Base-by-base conservation (phyloP, 208 protist species). In the Crithidia mellificae region DNA sequence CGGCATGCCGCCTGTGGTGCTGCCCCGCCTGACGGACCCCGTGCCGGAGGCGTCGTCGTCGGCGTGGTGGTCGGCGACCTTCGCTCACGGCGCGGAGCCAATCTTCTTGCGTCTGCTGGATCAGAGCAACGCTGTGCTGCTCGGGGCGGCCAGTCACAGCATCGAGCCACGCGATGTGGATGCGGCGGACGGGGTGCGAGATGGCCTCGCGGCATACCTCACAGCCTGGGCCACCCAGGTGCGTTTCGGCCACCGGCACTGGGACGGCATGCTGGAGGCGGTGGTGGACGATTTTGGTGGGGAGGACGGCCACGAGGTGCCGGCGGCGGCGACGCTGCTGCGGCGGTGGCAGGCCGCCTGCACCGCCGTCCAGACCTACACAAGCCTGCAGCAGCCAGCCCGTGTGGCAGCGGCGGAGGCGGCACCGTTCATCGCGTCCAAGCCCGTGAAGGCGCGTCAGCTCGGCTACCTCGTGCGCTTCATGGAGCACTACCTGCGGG, bases 401-500 rank as follows among this genome's bases (percentile, higher is more conserved):
- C 47, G 51, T n/a, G 20, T 17, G 1, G 79, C 73, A 11, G 63
- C 47, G n/a, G 69, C 57, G 0, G 61, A 63, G 51, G 59, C 49
- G 19, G 11, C 41, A 2, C 79, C 79, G 12, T 84, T 84, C 19
- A 44, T 86, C 19, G 71, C 67, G 22, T 46, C 63, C 9, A 67
- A 55, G 0, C 63, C 55, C 8, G 34, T 29, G 52, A 53, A 43
- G 52, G 58, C 50, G 17, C 61, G 50, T 15, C 68, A 68, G 32
- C 63, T 80, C 3, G 66, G 66, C 61, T 74, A 63, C 46, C 68
- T 93, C 11, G 77, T 93, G 2, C 88, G 79, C 43, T 91, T 89
- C 53, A 80, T 88, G 71, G 88, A 90, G 64, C 62, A 87, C 50
- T 81, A 90, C 68, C 68, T 91, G 47, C 80, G 81, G 2, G 58